Conservation (phyloP, 2,329 filamentous ascomycete species). For the Penicillium decumbens region DNA sequence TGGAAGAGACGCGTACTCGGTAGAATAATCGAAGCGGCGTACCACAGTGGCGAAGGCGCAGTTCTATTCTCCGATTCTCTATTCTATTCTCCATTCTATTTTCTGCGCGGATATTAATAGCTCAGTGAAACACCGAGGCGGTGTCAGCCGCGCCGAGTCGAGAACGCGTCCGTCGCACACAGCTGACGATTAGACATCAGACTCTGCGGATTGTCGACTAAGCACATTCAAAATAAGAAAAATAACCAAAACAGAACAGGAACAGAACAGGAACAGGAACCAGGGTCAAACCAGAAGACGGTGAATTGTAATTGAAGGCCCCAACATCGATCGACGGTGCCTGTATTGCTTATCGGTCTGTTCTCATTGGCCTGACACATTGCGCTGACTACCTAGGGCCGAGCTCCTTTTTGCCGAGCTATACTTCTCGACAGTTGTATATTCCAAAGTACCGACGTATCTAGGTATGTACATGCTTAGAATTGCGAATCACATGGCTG, state of each 20-base stretch:
- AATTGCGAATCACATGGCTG: background rate
- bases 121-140: constrained; percentile 2
- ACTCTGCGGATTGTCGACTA: too few relatives aligned
- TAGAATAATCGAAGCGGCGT: background rate
- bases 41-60: constrained; percentile 1
- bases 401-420: background rate
- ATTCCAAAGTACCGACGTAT: too few relatives aligned
- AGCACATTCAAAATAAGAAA: background rate
- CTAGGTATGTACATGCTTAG: too few relatives aligned
- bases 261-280: background rate
- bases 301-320: constrained; percentile 5
- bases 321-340: constrained; percentile 11
- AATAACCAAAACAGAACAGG: background rate
- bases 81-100: background rate
- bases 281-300: constrained; percentile 4
- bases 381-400: constrained; percentile 23
- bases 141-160: constrained; percentile 4
- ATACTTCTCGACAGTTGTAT: background rate
- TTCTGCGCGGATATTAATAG: constrained; percentile 14
- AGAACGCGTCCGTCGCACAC: background rate
- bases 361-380: constrained; percentile 35
- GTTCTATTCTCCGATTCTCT: background rate
- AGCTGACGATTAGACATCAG: background rate
- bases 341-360: constrained; percentile 25
- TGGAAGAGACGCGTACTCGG: background rate